Evolutionary conservation across 2,329 filamentous ascomycete genomes (phyloP), one percentile per base, ranked within the genome.

Genomic region (Plenodomus biglobosus): DNA sequence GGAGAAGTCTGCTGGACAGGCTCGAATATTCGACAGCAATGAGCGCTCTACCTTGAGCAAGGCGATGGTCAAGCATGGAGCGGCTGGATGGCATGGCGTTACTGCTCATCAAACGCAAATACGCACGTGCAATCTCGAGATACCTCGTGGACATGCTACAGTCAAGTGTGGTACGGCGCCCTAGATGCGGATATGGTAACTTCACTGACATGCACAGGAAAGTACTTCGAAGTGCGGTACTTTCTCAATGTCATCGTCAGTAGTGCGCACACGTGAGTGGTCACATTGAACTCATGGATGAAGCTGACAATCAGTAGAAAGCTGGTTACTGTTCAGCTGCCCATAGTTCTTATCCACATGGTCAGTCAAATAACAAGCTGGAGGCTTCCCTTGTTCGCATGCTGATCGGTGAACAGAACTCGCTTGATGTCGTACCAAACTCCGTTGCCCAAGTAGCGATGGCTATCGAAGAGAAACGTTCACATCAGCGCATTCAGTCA

Each of bases 311-410:
- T 15, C 16, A 38, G 3, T 41, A 76, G 73, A 46, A 81, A 78
- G 59, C 59, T 76, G n/a, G 72, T 81, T 17, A 75, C 75, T 8
- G 75, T 82, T 6, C 80, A 82, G 52, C 62, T 82, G 37, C 80
- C 80, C 3, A 78, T 82, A 44, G 79, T 80, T 2, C 71, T 82
- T 42, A 79, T 82, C 34, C 80, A 81, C 55, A 81, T 81, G 73
- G 74, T 75, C 42, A 20, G 53, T 59, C n/a, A 27, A 13, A 16
- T n/a, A 2, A n/a, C 3, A 2, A 36, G 6, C 27, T 32, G 13
- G 27, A 6, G 8, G 6, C 13, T 15, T 11, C 7, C 2, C 3
- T 36, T 15, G 16, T 19, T 21, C 8, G 3, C n/a, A n/a, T 2
- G 7, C 16, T 37, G 10, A 35, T 13, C 17, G 10, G 37, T 3